phyloP scores from a whole-genome alignment of 345 rosid species.

The Citrus inodora region DNA sequence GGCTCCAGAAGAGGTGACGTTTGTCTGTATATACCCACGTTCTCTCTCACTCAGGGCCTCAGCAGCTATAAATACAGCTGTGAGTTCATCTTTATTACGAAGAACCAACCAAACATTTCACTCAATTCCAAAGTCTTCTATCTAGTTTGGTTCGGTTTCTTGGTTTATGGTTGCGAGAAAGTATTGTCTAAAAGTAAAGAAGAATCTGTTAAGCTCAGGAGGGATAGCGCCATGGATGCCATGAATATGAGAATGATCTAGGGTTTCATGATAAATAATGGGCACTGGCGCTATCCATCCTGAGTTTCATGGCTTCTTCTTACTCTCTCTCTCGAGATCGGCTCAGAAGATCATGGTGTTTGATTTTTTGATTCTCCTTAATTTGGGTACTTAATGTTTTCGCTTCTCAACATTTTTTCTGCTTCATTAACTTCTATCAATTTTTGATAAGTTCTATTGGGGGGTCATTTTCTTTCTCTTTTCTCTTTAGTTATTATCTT shows the following conservation, averaged over 20 bases:
- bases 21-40: conserved; percentile 26
- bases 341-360: no score
- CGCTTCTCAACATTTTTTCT: not conserved
- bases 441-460: not conserved
- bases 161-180: not conserved
- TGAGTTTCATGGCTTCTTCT: conserved; percentile 69
- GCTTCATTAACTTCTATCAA: not conserved
- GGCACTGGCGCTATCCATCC: conserved; percentile 67
- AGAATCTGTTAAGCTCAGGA: conserved; percentile 81
- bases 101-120: not conserved
- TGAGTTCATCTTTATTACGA: conserved; percentile 1
- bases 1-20: conserved; percentile 27
- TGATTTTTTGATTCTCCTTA: not conserved
- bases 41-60: conserved; percentile 2
- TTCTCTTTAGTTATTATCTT: not conserved
- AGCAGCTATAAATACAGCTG: conserved; percentile 32
- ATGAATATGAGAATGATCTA: not conserved
- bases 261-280: not conserved
- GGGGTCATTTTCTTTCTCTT: not conserved
- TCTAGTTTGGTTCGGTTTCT: not conserved
- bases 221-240: conserved; percentile 58
- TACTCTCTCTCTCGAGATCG: conserved; percentile 12
- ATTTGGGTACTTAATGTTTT: not conserved
- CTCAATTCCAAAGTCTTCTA: not conserved
- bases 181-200: conserved; percentile 28